Evolutionary conservation across 164 flowering plant genomes (phyloP).

Genomic region (Aristolochia fimbriata): DNA sequence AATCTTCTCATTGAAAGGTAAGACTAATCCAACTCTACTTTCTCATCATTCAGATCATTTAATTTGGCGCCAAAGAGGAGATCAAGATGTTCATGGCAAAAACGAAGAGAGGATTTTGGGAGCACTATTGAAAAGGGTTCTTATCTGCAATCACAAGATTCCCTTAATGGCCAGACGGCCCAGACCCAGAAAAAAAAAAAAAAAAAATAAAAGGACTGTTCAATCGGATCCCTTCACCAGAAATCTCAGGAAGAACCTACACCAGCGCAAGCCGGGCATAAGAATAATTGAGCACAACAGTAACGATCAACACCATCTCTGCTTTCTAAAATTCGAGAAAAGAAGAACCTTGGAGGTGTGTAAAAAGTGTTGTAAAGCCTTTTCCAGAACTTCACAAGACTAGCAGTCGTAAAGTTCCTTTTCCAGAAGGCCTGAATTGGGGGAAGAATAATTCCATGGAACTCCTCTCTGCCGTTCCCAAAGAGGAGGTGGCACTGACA

Average conservation of each 20-base stretch:
- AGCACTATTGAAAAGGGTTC: no score
- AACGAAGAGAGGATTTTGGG: no score
- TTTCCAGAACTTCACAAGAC: conserved; percentile 1
- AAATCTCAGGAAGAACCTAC: not conserved
- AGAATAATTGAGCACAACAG: conserved; percentile 1
- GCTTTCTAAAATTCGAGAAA: not conserved
- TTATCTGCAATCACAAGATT: not conserved
- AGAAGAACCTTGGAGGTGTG: not conserved
- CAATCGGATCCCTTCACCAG: not conserved
- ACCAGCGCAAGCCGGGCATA: not conserved
- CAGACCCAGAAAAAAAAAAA: no score
- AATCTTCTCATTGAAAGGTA: no score
- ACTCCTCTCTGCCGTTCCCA: not conserved
- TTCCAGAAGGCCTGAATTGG: not conserved
- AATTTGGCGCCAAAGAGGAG: no score
- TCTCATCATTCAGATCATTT: no score
- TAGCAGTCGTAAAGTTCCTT: conserved; percentile 1
- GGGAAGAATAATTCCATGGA: not conserved
- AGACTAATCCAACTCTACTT: no score
- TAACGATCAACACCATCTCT: conserved; percentile 1
- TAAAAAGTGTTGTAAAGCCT: conserved; percentile 4
- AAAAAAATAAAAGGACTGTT: not conserved
- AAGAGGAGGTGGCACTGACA: not conserved
- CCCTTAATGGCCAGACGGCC: not conserved
- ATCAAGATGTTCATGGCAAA: no score